Evolutionary conservation across 176 grass and related monocot species (phyloP).

Genomic region (Eremochloa ophiuroides): DNA sequence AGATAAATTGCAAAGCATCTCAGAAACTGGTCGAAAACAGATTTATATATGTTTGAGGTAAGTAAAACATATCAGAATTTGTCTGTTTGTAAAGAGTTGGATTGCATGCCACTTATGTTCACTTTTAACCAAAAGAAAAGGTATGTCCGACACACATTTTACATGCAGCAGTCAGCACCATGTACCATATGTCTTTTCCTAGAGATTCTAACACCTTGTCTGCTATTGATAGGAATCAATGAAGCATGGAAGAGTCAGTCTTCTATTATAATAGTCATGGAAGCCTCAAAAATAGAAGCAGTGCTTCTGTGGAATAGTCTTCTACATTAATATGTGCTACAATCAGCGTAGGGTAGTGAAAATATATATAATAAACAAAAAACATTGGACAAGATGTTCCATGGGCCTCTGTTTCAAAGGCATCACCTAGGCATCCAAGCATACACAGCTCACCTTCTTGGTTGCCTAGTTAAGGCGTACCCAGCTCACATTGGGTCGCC

Average conservation of each 20-base stretch:
- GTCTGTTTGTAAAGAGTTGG: background rate
- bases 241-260: background rate
- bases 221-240: background rate
- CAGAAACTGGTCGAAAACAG: background rate
- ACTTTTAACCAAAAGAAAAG: conserved; percentile 14
- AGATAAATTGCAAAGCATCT: background rate
- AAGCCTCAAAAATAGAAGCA: background rate
- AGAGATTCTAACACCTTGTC: background rate
- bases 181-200: background rate
- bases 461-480: background rate
- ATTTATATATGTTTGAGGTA: background rate
- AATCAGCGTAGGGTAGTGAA: background rate
- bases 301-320: background rate
- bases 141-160: background rate
- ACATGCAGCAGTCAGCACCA: background rate
- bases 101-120: background rate
- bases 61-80: background rate
- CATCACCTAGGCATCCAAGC: background rate
- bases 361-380: background rate
- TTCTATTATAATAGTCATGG: background rate
- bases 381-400: background rate
- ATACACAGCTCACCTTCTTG: background rate
- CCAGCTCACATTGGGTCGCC: background rate
- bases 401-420: background rate
- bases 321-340: background rate